Conservation (phyloP, 257 asterid species). For the Solanum virginianum region DNA sequence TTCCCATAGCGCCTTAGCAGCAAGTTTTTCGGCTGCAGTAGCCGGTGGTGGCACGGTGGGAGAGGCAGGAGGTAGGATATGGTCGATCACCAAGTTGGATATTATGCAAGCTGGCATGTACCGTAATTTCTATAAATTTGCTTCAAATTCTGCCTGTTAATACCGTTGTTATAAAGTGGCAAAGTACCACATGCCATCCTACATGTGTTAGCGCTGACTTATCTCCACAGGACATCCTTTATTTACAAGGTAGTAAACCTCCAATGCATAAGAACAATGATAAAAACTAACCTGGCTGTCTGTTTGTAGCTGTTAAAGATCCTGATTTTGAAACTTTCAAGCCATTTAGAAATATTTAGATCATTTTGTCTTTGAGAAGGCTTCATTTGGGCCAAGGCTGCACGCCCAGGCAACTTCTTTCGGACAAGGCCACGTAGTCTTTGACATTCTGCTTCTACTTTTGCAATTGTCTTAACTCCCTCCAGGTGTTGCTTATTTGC, state of each 20-base stretch:
- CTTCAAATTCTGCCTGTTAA: not conserved
- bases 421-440: constrained; percentile 92
- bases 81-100: no score
- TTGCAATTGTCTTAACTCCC: constrained; percentile 80
- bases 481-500: constrained; percentile 90
- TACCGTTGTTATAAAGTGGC: not conserved
- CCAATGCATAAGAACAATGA: not conserved
- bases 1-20: no score
- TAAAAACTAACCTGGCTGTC: not conserved
- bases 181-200: not conserved
- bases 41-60: no score
- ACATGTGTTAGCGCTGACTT: not conserved
- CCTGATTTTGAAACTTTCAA: not conserved
- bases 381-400: constrained; percentile 97
- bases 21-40: no score
- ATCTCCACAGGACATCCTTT: not conserved
- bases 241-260: not conserved
- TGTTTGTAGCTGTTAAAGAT: not conserved
- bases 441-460: constrained; percentile 96
- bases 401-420: constrained; percentile 93
- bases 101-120: not conserved
- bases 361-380: not conserved
- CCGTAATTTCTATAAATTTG: not conserved
- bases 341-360: not conserved
- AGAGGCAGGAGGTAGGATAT: no score